Conservation (phyloP, 441 rosid genomes). For the Flueggea neowawraea region DNA sequence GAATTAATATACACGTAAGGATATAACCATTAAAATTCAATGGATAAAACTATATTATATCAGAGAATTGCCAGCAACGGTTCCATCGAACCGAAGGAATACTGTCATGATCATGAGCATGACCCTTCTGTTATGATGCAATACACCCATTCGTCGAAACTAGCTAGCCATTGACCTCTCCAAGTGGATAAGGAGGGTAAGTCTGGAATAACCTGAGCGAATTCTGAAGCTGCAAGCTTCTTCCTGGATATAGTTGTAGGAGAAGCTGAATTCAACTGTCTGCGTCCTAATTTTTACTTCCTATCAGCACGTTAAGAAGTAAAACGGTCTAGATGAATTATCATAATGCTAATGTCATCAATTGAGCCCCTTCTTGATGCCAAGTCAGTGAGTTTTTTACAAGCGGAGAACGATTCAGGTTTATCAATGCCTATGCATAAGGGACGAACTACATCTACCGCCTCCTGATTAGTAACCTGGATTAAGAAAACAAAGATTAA, state of each 20-base stretch:
- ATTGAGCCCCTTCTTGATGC: conserved; percentile 59
- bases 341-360: conserved; percentile 70
- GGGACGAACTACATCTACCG: conserved; percentile 50
- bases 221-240: conserved; percentile 9
- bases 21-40: too few relatives aligned
- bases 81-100: not conserved
- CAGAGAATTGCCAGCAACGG: not conserved
- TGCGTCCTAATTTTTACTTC: not conserved
- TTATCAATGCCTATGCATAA: conserved; percentile 34
- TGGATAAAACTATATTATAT: not conserved
- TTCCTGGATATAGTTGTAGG: conserved; percentile 10
- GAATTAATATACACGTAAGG: not conserved
- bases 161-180: too few relatives aligned
- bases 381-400: conserved; percentile 57
- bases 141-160: too few relatives aligned
- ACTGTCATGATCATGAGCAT: not conserved
- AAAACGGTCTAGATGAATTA: conserved; percentile 23
- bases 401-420: conserved; percentile 39
- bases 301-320: conserved; percentile 1
- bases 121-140: not conserved
- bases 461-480: conserved; percentile 73
- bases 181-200: too few relatives aligned
- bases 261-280: not conserved
- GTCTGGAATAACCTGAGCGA: too few relatives aligned
- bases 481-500: conserved; percentile 25